Conservation (phyloP, 78 protist genomes). For the Dictyostelium brefeldianum region DNA sequence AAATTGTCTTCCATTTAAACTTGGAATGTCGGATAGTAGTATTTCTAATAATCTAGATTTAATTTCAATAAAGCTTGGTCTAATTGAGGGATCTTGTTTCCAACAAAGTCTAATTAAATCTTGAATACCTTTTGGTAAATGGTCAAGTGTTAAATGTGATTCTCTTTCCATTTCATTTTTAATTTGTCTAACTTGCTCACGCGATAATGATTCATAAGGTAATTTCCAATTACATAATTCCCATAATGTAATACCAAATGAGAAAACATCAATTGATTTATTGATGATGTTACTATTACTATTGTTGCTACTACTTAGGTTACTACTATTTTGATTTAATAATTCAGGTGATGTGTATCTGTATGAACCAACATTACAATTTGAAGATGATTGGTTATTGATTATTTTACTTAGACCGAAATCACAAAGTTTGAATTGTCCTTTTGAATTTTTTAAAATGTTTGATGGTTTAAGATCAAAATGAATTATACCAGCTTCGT, state of each 20-base stretch:
- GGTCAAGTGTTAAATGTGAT: conserved; percentile 16
- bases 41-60: conserved; percentile 11
- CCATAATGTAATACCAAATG: conserved; percentile 27
- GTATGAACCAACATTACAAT: conserved; percentile 14
- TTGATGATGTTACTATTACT: background rate
- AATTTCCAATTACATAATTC: conserved; percentile 9
- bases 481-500: conserved; percentile 17
- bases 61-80: conserved; percentile 8
- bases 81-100: conserved; percentile 16
- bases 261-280: conserved; percentile 34
- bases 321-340: background rate
- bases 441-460: conserved; percentile 57
- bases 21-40: background rate
- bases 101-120: conserved; percentile 24
- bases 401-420: conserved; percentile 45
- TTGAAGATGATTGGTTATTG: background rate
- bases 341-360: conserved; percentile 29
- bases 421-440: conserved; percentile 65
- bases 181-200: conserved; percentile 5
- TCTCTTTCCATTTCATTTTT: conserved; percentile 12
- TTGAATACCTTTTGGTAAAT: conserved; percentile 18
- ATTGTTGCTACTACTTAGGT: background rate
- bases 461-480: conserved; percentile 75
- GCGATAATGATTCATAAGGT: background rate
- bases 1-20: conserved; percentile 9